A percentile compares a stretch with the other conserved stretches of the same genome.
Evolutionary conservation across 768 basidiomycete genomes (phyloP).

Genomic region (Clitopilus hobsonii): DNA sequence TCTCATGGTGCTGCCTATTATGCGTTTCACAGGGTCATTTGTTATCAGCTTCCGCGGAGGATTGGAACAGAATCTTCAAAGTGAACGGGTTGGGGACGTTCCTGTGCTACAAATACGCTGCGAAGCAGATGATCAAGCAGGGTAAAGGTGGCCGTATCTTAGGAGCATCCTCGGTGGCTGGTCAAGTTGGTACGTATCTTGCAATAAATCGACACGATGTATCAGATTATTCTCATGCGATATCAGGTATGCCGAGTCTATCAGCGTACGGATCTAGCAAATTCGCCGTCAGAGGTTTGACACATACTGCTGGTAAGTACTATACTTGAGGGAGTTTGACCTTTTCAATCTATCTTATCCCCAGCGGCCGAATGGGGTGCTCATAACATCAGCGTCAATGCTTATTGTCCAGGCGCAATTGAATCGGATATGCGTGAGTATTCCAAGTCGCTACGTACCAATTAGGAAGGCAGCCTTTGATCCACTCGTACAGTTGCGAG

Average conservation of each 20-base stretch:
- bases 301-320: conserved; percentile 17
- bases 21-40: neutral
- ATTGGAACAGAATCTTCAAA: conserved; percentile 24
- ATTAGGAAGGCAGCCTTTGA: neutral
- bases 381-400: conserved; percentile 25
- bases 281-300: conserved; percentile 36
- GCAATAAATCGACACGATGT: neutral
- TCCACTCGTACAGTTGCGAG: neutral
- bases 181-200: conserved; percentile 23
- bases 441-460: neutral
- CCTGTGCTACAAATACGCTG: conserved; percentile 38
- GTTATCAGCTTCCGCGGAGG: conserved; percentile 18
- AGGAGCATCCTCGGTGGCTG: conserved; percentile 35
- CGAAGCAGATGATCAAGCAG: conserved; percentile 37
- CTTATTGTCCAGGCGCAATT: conserved; percentile 18
- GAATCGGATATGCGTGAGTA: conserved; percentile 5
- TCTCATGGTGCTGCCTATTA: neutral
- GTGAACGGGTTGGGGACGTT: conserved; percentile 33
- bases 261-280: conserved; percentile 29
- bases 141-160: conserved; percentile 39
- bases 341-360: neutral
- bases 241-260: conserved; percentile 8
- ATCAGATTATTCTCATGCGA: neutral
- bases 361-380: conserved; percentile 18
- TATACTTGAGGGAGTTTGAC: neutral